Evolutionary conservation across 106 monocot species (phyloP), one percentile per base, ranked within the genome.

Genomic region (Hemerocallis citrina): DNA sequence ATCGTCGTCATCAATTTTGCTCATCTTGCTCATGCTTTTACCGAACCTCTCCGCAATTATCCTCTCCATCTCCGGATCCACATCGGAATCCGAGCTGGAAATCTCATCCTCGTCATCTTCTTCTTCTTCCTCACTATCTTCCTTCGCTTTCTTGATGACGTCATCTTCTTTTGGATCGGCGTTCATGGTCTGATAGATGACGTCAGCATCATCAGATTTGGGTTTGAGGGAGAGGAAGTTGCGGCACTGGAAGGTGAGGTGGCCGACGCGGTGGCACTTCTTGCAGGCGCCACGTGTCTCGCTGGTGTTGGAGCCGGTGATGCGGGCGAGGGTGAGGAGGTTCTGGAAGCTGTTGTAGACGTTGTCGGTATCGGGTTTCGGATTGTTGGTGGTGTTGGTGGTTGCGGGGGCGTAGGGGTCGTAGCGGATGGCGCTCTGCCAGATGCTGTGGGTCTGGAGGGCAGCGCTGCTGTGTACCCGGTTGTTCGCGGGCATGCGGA

Each of bases 401-500:
- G 3, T 31, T 13, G 30, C 12, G 25, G 33, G 59, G 0, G 89
- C 89, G 72, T 89, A 89, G 55, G 89, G 85, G 21, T 89, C 89
- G 78, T 89, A 89, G 24, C 89, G 81, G 75, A 89, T 89, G 59
- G 96, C 92, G 72, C 87, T 88, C 72, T 98, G 96, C 96, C 96
- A 98, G 66, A 98, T 98, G 34, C 91, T 84, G 74, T 98, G 96
- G 5, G 96, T 98, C 61, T 98, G 96, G 8, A 98, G 72, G 11
- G 96, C 96, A 14, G 88, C 88, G 82, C 96, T 98, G 69, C 96
- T 98, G 79, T 98, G 96, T 33, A 98, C 96, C 28, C 96, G 96
- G 81, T 98, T 98, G 75, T 98, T 98, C 64, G 96, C 96, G n/a
- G 96, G 92, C 96, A 98, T 98, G 38, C 92, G 96, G n/a, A 98